A percentile compares a stretch with the other conserved stretches of the same genome.
Evolutionary conservation across 2,329 filamentous ascomycete species (phyloP).

Genomic region (Ascosphaera pollenicola): DNA sequence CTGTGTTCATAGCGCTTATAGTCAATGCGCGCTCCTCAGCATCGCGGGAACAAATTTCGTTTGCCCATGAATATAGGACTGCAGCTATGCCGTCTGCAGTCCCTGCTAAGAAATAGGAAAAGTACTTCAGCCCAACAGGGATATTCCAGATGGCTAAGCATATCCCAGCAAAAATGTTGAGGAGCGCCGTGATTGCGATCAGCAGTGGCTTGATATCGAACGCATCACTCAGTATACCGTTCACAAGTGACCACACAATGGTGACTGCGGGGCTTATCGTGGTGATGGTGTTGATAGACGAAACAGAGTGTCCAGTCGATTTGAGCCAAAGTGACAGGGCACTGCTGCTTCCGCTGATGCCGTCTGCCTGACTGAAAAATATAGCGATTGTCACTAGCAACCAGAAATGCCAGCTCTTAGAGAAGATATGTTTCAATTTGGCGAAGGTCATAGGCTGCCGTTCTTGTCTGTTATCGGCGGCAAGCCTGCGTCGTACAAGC

Average conservation of each 20-base stretch:
- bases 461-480: slow-evolving; percentile 4
- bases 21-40: slow-evolving; percentile 12
- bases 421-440: slow-evolving; percentile 8
- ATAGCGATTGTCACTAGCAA: slow-evolving; percentile 4
- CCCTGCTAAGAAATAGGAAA: slow-evolving; percentile 1
- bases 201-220: slow-evolving; percentile 3
- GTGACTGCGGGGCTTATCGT: slow-evolving; percentile 11
- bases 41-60: slow-evolving; percentile 5
- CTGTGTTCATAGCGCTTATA: slow-evolving; percentile 14
- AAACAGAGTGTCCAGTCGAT: background rate
- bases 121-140: slow-evolving; percentile 6
- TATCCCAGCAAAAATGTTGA: slow-evolving; percentile 10
- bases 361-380: background rate
- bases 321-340: background rate
- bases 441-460: slow-evolving; percentile 6
- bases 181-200: slow-evolving; percentile 12
- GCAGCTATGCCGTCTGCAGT: slow-evolving; percentile 9
- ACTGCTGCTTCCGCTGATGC: background rate
- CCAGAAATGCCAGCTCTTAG: slow-evolving; percentile 14
- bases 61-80: slow-evolving; percentile 10
- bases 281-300: slow-evolving; percentile 10
- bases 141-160: slow-evolving; percentile 11
- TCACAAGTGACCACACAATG: slow-evolving; percentile 6
- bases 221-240: background rate
- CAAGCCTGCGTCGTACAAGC: slow-evolving; percentile 16